These are phyloP conservation scores for Globisporangium ultimum DNA, from an alignment of 352 stramenopile species.

Conservation along the genomic window DNA sequence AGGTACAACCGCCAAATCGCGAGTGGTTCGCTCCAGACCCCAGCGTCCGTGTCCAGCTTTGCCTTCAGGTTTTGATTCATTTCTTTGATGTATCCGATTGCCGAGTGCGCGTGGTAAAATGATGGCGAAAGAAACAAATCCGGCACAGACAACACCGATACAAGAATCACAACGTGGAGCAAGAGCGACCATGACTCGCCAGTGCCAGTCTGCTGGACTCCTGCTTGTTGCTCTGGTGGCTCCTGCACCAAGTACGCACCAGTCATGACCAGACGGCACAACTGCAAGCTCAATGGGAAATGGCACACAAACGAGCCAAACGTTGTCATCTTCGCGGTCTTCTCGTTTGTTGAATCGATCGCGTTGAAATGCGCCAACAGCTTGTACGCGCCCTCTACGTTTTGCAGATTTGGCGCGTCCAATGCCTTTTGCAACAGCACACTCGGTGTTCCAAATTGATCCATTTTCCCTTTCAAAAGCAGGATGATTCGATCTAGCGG, in stretches of 20 bases:
- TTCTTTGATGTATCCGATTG: conserved; percentile 59
- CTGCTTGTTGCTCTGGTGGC: not conserved
- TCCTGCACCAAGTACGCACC: conserved; percentile 37
- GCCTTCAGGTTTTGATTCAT: conserved; percentile 74
- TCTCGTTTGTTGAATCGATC: conserved; percentile 57
- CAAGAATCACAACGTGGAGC: conserved; percentile 64
- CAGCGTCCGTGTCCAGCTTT: conserved; percentile 61
- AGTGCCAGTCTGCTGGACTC: not conserved
- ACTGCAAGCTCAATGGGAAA: conserved; percentile 68
- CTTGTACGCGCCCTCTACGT: conserved; percentile 80
- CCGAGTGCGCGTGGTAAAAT: conserved; percentile 71
- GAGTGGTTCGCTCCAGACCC: conserved; percentile 75
- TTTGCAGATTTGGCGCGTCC: conserved; percentile 57
- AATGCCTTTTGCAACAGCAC: conserved; percentile 62
- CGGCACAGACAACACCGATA: conserved; percentile 57
- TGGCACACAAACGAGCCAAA: conserved; percentile 82
- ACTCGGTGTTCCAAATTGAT: conserved; percentile 69
- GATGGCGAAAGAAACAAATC: conserved; percentile 79
- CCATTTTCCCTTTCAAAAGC: conserved; percentile 69
- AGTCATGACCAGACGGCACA: conserved; percentile 74
- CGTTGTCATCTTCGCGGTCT: conserved; percentile 52
- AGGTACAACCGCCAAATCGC: conserved; percentile 74
- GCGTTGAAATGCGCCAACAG: conserved; percentile 64
- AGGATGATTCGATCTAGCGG: conserved; percentile 78
- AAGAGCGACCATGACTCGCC: conserved; percentile 35